Base-by-base conservation (phyloP, 805 yeast species). In the Kluyveromyces wickerhamii region DNA sequence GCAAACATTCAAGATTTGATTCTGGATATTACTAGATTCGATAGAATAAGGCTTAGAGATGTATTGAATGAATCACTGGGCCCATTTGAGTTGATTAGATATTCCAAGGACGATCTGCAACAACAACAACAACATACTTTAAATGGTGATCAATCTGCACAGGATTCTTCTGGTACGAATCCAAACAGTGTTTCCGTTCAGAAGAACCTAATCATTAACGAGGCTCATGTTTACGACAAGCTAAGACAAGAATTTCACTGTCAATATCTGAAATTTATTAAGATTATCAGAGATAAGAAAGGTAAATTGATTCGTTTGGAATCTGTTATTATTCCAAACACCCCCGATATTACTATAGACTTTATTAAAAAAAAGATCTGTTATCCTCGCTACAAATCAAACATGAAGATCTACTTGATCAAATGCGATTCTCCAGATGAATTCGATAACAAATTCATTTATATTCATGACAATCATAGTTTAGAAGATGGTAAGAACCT, bases 301-400 rank as follows among this genome's bases (percentile, higher is more conserved):
- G 33, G 33, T 6, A 30, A 30, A 12, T 18, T 30, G 16, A n/a
- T 30, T 21, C 33, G 33, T 15, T 19, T 30, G 13, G 33, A 30
- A 21, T 30, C 33, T 30, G 33, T 30, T n/a, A 30, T 30, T 12
- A 21, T 15, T 15, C 33, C 33, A 4, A 30, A 30, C 25, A 20
- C 29, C 6, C 23, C 15, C 10, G 24, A 29, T 8, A 29, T 28
- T 20, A 23, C 33, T 3, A 35, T 35, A 15, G 38, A 35, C 14
- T 29, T 26, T 17, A 35, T 35, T 12, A 35, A 35, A 29, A 35
- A 35, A 18, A 29, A 35, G 13, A 35, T 35, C 10, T 35, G 38
- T 20, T 35, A 35, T 35, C 38, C 38, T 8, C 26, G 38, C 17
- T 35, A 35, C 18, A 35, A 35, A 29, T 26, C 32, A 4, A 29